These are phyloP conservation scores for Pseudocercospora fuligena DNA, from an alignment of 2,329 filamentous ascomycete genomes.

Conservation along the genomic window DNA sequence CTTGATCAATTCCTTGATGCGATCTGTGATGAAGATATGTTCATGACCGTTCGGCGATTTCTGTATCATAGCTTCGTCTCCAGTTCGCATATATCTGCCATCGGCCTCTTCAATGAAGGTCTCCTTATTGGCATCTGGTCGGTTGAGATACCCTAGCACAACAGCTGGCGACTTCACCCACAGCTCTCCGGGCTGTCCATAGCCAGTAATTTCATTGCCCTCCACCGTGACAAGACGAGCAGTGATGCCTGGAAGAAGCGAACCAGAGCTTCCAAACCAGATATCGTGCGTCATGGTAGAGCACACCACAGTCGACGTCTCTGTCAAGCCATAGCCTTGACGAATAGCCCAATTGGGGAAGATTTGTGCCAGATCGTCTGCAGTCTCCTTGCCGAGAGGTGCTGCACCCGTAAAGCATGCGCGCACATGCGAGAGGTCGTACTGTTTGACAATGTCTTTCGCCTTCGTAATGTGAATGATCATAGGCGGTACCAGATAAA, in stretches of 20 bases:
- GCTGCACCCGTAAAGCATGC: constrained; percentile 76
- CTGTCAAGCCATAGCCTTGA: constrained; percentile 73
- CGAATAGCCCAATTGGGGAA: constrained; percentile 69
- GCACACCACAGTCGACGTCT: constrained; percentile 73
- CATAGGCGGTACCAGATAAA: constrained; percentile 80
- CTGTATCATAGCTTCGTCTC: constrained; percentile 78
- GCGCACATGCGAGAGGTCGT: constrained; percentile 71
- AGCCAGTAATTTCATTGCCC: constrained; percentile 70
- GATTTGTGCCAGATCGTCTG: constrained; percentile 64
- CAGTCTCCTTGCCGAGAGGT: constrained; percentile 74
- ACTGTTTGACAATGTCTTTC: constrained; percentile 64
- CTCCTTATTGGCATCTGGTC: constrained; percentile 73
- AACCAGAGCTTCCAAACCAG: constrained; percentile 73
- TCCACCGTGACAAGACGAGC: constrained; percentile 71
- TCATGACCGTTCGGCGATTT: constrained; percentile 70
- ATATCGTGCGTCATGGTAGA: constrained; percentile 67
- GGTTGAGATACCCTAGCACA: constrained; percentile 83
- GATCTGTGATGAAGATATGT: constrained; percentile 83
- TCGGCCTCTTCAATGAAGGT: constrained; percentile 69
- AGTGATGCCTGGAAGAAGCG: constrained; percentile 66
- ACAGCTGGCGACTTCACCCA: constrained; percentile 77
- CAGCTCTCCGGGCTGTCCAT: constrained; percentile 79
- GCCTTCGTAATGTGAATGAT: constrained; percentile 76
- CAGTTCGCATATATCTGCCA: constrained; percentile 74
- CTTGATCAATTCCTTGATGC: constrained; percentile 67